Evolutionary conservation across 2,329 filamentous ascomycete genomes (phyloP).

Genomic region (Daldinia sp.): DNA sequence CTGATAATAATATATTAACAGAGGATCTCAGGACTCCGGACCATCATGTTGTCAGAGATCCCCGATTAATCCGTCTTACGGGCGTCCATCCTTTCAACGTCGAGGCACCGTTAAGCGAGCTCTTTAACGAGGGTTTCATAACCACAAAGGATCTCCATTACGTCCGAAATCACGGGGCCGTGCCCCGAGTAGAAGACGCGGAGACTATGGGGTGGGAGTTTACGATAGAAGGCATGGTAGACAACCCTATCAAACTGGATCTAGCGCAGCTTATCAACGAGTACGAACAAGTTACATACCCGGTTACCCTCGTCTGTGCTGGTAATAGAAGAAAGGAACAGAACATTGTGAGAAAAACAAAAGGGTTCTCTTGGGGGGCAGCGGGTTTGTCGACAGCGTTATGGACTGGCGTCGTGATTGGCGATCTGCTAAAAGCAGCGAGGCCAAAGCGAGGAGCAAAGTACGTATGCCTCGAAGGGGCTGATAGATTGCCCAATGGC

Average conservation of each 20-base stretch:
- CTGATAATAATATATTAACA: slow-evolving; percentile 68
- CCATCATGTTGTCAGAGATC: slow-evolving; percentile 79
- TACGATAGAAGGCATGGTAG: slow-evolving; percentile 82
- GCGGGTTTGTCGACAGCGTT: slow-evolving; percentile 87
- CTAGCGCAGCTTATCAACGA: slow-evolving; percentile 75
- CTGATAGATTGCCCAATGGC: slow-evolving; percentile 87
- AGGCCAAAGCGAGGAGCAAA: slow-evolving; percentile 73
- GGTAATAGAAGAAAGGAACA: slow-evolving; percentile 94
- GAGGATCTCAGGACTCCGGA: slow-evolving; percentile 86
- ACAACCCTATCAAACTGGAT: slow-evolving; percentile 75
- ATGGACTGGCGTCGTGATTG: slow-evolving; percentile 83
- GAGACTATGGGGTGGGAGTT: slow-evolving; percentile 83
- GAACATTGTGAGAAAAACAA: slow-evolving; percentile 87
- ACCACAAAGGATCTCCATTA: slow-evolving; percentile 91
- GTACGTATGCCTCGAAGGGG: slow-evolving; percentile 92
- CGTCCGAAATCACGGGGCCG: slow-evolving; percentile 87
- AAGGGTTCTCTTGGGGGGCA: slow-evolving; percentile 93
- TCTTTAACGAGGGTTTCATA: slow-evolving; percentile 84
- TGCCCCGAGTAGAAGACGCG: slow-evolving; percentile 76
- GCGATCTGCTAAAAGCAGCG: slow-evolving; percentile 73
- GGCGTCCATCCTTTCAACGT: slow-evolving; percentile 92
- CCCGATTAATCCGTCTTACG: slow-evolving; percentile 83
- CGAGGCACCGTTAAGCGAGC: slow-evolving; percentile 79
- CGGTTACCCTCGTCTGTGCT: slow-evolving; percentile 89
- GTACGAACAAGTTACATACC: slow-evolving; percentile 84